Evolutionary conservation across 2,329 filamentous ascomycete genomes (phyloP).

Genomic region (Colletotrichum sp.): DNA sequence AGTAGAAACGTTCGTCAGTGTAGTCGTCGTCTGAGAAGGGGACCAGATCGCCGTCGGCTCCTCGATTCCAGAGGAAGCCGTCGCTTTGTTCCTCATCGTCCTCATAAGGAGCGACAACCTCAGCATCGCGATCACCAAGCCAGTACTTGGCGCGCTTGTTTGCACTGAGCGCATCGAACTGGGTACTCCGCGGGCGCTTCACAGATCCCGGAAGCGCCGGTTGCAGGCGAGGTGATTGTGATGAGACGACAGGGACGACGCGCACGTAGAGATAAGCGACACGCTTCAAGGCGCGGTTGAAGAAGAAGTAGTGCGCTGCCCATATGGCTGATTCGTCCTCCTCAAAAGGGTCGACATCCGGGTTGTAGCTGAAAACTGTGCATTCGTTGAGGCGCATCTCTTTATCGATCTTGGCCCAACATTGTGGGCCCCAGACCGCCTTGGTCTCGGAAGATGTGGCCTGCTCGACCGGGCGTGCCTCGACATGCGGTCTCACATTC

Average conservation of each 20-base stretch:
- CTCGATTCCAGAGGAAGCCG: conserved; percentile 61
- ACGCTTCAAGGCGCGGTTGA: conserved; percentile 89
- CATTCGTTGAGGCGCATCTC: conserved; percentile 94
- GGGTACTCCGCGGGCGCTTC: conserved; percentile 31
- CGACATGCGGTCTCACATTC: conserved; percentile 76
- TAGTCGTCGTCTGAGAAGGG: conserved; percentile 57
- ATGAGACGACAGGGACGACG: conserved; percentile 79
- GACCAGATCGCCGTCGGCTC: conserved; percentile 63
- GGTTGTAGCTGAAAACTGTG: conserved; percentile 87
- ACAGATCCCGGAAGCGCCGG: conserved; percentile 24
- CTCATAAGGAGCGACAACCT: conserved; percentile 49
- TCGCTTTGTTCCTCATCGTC: conserved; percentile 58
- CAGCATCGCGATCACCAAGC: conserved; percentile 73
- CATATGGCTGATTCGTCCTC: conserved; percentile 94
- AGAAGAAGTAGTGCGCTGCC: conserved; percentile 97
- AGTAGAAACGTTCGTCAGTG: conserved; percentile 49
- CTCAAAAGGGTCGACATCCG: conserved; percentile 88
- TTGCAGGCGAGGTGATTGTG: conserved; percentile 43
- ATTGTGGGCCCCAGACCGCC: conserved; percentile 81
- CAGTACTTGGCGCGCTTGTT: conserved; percentile 88
- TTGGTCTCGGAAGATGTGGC: conserved; percentile 44
- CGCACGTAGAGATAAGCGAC: conserved; percentile 94
- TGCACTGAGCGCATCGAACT: conserved; percentile 51
- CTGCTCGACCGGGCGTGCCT: conserved; percentile 47
- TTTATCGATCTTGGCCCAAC: conserved; percentile 92